phyloP scores from a whole-genome alignment of 2,329 filamentous ascomycete genomes.

The Phoma herbarum region DNA sequence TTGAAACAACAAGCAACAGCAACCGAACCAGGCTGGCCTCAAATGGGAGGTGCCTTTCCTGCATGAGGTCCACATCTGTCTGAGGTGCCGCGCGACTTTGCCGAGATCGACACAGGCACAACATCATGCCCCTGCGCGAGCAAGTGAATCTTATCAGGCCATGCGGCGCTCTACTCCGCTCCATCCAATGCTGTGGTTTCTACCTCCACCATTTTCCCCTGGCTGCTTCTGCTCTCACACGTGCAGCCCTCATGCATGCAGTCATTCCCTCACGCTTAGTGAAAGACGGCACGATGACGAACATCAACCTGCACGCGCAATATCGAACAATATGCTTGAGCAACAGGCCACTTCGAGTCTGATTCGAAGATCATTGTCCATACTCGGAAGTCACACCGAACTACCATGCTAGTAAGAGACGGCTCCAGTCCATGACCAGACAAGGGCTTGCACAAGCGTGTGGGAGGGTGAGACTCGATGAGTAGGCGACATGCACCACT shows the following conservation, averaged over 20 bases:
- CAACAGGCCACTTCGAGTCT: not conserved
- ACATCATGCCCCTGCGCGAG: not conserved
- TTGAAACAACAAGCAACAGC: conserved; percentile 9
- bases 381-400: not conserved
- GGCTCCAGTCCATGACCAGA: not conserved
- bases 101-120: conserved; percentile 7
- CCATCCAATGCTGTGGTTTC: not conserved
- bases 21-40: not conserved
- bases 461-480: not conserved
- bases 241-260: not conserved
- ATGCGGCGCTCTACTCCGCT: conserved; percentile 9
- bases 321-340: not conserved
- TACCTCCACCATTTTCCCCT: not conserved
- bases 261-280: not conserved
- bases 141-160: conserved; percentile 3
- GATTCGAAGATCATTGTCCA: conserved; percentile 5
- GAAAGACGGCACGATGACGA: conserved; percentile 1
- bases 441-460: not conserved
- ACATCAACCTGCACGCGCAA: not conserved
- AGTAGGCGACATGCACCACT: not conserved
- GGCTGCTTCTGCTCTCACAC: not conserved
- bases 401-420: not conserved
- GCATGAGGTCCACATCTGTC: not conserved
- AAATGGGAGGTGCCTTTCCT: conserved; percentile 1
- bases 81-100: conserved; percentile 7